Evolutionary conservation across 495 filamentous ascomycete species (phyloP), one percentile per base, ranked within the genome.

Genomic region (Penicillium riverlandense): DNA sequence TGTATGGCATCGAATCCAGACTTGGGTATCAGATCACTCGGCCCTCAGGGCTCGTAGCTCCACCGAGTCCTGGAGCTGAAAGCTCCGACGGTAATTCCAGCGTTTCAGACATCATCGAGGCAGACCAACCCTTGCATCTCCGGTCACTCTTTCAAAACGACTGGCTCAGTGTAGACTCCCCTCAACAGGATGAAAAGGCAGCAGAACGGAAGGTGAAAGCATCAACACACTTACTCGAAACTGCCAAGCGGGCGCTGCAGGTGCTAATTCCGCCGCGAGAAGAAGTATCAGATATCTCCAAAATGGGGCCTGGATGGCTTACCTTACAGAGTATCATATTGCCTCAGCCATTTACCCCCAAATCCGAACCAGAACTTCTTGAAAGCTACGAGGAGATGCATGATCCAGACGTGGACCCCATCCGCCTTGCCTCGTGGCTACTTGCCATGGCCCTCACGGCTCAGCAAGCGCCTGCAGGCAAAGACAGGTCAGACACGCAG

Each of bases 131-230:
- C 11, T 47, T 49, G 7, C 57, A 60, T 29, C 22, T 62, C n/a
- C 54, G 54, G 11, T 47, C 52, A 14, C 47, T 60, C 4, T 62
- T 62, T 38, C 45, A 62, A n/a, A 62, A 62, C 40, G 53, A 57
- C n/a, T 59, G 52, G 51, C 47, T 62, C 7, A 54, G 48, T 8
- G 46, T 48, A 10, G 51, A 57, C 10, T 42, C 43, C 5, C 30
- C 36, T 4, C 33, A 37, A 2, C 29, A 45, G 8, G 32, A 46
- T 35, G 35, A 36, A 1, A 47, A 48, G 3, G 22, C 22, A 22
- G 22, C 22, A 6, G 22, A 22, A 22, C 22, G 22, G 2, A 39
- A 37, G 31, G 15, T 22, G 8, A 51, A 45, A 29, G 44, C 14
- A 10, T 49, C 48, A 6, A 35, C 38, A 2, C 45, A 48, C 29